phyloP scores from a whole-genome alignment of 2,329 filamentous ascomycete genomes.

The Penicillium sp. region DNA sequence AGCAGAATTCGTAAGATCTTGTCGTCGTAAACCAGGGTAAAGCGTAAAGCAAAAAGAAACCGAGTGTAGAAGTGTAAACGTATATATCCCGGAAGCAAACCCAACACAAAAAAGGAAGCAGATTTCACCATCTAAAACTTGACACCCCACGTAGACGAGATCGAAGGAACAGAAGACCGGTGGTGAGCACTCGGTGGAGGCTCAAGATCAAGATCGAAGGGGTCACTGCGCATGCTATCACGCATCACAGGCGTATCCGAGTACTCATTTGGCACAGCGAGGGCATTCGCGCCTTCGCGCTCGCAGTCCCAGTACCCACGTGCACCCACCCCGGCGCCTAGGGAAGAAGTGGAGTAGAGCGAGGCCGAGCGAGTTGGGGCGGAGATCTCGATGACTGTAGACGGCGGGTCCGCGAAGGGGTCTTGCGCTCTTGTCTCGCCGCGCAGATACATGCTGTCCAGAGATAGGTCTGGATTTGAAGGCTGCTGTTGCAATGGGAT shows the following conservation, averaged over 20 bases:
- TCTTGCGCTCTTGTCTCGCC: background rate
- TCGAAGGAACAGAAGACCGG: constrained; percentile 4
- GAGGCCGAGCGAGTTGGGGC: constrained; percentile 13
- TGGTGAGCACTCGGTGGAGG: constrained; percentile 28
- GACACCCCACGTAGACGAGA: constrained; percentile 1
- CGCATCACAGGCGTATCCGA: constrained; percentile 11
- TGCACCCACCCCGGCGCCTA: background rate
- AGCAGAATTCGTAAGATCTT: constrained; percentile 6
- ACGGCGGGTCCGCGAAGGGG: constrained; percentile 2
- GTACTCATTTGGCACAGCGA: background rate
- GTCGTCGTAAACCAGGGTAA: background rate
- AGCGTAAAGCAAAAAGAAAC: background rate
- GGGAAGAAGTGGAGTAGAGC: constrained; percentile 12
- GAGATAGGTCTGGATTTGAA: constrained; percentile 7
- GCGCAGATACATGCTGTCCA: constrained; percentile 3
- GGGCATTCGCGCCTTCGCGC: background rate
- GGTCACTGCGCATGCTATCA: constrained; percentile 26
- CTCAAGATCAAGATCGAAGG: constrained; percentile 29
- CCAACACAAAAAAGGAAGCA: background rate
- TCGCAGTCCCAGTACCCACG: constrained; percentile 12
- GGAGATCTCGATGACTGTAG: constrained; percentile 10
- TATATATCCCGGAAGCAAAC: background rate
- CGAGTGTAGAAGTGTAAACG: background rate
- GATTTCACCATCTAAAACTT: background rate
- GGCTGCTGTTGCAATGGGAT: constrained; percentile 7